Percentiles rank a stretch among this genome's conserved stretches.
These are phyloP conservation scores for Corynespora cassiicola DNA, from an alignment of 2,329 filamentous ascomycete species.

Conservation along the genomic window DNA sequence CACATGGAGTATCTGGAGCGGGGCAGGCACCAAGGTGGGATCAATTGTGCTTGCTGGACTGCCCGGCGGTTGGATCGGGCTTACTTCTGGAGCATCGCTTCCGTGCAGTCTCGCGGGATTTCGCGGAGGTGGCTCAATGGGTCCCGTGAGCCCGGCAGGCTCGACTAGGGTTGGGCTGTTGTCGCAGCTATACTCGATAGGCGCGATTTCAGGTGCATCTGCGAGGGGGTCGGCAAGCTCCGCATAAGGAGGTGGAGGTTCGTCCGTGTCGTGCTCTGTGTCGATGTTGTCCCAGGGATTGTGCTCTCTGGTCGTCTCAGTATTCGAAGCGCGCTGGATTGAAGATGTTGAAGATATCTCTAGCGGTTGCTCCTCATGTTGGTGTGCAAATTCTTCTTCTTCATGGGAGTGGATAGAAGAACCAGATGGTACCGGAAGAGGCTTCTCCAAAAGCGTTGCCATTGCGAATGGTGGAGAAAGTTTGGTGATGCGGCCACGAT, in stretches of 20 bases:
- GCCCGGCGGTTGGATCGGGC: constrained; percentile 4
- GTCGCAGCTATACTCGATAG: constrained; percentile 23
- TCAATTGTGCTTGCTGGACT: constrained; percentile 5
- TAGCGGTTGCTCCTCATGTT: constrained; percentile 19
- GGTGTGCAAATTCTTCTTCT: constrained; percentile 15
- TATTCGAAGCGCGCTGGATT: constrained; percentile 8
- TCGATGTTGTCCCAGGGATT: constrained; percentile 7
- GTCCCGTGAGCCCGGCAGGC: too few relatives aligned
- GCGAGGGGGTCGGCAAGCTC: constrained; percentile 5
- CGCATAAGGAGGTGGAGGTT: constrained; percentile 27
- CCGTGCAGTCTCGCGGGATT: constrained; percentile 10
- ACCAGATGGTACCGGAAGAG: constrained; percentile 3
- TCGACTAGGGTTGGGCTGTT: constrained; percentile 23
- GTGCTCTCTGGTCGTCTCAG: constrained; percentile 1
- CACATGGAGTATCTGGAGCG: constrained; percentile 13
- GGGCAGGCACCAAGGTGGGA: constrained; percentile 12
- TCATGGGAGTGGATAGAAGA: constrained; percentile 4
- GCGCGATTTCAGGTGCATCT: constrained; percentile 15
- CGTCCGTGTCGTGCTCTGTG: constrained; percentile 12
- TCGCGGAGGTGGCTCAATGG: constrained; percentile 13
- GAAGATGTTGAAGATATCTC: constrained; percentile 9
- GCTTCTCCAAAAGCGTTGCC: constrained; percentile 3
- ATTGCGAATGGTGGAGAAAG: too few relatives aligned
- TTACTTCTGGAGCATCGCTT: constrained; percentile 3
- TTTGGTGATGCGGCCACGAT: too few relatives aligned